Conservation (phyloP, 257 asterid genomes). For the Phtheirospermum japonicum region DNA sequence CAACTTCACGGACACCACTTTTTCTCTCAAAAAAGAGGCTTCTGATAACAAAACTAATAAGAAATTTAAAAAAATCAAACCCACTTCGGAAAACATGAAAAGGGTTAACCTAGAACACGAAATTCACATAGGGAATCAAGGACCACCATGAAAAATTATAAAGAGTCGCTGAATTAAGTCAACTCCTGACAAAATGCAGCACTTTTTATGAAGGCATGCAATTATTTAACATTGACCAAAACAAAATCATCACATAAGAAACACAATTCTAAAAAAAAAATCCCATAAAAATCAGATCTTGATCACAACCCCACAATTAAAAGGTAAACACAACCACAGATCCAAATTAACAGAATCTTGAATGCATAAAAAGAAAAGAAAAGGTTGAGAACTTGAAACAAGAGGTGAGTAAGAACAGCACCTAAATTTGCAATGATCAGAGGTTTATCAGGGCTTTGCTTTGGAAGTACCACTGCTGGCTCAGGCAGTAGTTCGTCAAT, state of each 20-base stretch:
- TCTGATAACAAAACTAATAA: constrained; percentile 27
- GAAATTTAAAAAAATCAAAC: constrained; percentile 25
- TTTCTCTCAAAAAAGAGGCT: constrained; percentile 37
- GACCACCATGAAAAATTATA: constrained; percentile 33
- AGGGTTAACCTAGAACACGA: constrained; percentile 35
- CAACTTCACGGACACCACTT: constrained; percentile 28
- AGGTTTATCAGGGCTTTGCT: constrained; percentile 13
- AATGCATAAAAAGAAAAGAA: constrained; percentile 9
- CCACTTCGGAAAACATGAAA: constrained; percentile 38
- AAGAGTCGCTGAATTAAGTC: constrained; percentile 39
- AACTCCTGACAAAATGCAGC: constrained; percentile 43
- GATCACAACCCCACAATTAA: constrained; percentile 29
- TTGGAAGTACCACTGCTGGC: constrained; percentile 15
- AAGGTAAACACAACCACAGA: too few species aligned
- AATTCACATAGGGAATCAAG: constrained; percentile 39
- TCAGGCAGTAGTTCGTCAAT: too few species aligned
- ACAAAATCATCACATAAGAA: background rate
- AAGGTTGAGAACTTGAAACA: too few species aligned
- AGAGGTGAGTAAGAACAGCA: constrained; percentile 25
- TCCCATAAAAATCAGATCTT: constrained; percentile 35
- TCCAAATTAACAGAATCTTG: constrained; percentile 29
- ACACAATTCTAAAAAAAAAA: constrained; percentile 10
- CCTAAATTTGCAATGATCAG: constrained; percentile 40
- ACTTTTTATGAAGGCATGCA: constrained; percentile 38
- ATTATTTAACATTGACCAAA: constrained; percentile 24